phyloP scores from a whole-genome alignment of 306 rosid genomes.

The Acacia crassicarpa region DNA sequence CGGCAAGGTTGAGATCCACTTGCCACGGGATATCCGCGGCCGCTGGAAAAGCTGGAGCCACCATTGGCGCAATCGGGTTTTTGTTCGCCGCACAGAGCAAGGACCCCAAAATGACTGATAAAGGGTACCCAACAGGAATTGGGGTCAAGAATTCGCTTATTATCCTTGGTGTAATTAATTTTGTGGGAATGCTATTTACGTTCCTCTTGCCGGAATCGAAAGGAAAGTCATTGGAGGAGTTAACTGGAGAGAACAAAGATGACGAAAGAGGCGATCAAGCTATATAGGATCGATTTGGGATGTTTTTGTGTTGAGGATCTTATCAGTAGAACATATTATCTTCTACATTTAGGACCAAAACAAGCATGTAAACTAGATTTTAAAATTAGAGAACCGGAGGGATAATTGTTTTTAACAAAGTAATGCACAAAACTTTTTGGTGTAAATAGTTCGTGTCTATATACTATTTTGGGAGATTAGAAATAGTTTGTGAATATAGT shows the following conservation, averaged over 20 bases:
- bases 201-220: background rate
- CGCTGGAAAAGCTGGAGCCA: conserved; percentile 63
- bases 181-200: background rate
- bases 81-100: conserved; percentile 50
- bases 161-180: background rate
- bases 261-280: background rate
- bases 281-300: too few species aligned
- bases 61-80: conserved; percentile 59
- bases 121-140: conserved; percentile 54
- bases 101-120: conserved; percentile 27
- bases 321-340: too few species aligned
- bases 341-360: too few species aligned
- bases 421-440: too few species aligned
- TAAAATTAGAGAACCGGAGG: too few species aligned
- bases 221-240: background rate
- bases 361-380: too few species aligned
- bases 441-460: too few species aligned
- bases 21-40: conserved; percentile 66
- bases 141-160: conserved; percentile 28
- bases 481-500: too few species aligned
- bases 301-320: background rate
- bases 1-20: conserved; percentile 40
- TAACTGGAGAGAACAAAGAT: conserved; percentile 25
- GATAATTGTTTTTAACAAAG: too few species aligned
- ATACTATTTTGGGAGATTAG: too few species aligned